Conservation (phyloP, 1,284 basidiomycete genomes). For the Somion occarium region DNA sequence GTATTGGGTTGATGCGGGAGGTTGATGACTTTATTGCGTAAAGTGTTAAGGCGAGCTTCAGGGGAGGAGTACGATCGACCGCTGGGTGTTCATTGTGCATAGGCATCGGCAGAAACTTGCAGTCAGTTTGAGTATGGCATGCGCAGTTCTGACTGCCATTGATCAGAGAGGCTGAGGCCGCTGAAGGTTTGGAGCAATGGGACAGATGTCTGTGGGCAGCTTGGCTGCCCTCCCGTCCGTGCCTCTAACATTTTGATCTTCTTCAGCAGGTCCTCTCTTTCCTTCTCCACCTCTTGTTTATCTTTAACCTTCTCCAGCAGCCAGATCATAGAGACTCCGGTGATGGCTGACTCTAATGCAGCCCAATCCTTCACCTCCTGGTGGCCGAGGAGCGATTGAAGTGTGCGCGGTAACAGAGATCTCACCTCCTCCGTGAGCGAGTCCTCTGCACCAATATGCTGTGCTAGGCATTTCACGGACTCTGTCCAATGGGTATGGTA, state of each 20-base stretch:
- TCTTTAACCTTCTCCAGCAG: neutral
- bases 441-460: neutral
- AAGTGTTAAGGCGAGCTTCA: too few species aligned
- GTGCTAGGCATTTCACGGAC: neutral
- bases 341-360: neutral
- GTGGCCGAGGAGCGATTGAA: neutral
- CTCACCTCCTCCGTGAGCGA: neutral
- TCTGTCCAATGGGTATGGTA: neutral
- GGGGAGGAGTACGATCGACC: too few species aligned
- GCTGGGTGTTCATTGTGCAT: neutral
- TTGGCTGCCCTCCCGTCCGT: neutral
- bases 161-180: neutral
- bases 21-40: too few species aligned
- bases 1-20: too few species aligned
- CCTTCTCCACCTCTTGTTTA: slow-evolving; percentile 3
- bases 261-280: neutral
- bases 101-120: neutral
- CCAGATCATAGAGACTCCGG: too few species aligned
- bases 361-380: slow-evolving; percentile 5
- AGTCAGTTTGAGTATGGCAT: neutral
- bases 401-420: neutral
- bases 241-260: neutral
- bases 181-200: neutral
- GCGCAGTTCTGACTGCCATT: neutral
- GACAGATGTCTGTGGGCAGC: neutral